A percentile compares a stretch with the other conserved stretches of the same genome.
Evolutionary conservation across 106 monocot genomes (phyloP).

Genomic region (Acorus gramineus): DNA sequence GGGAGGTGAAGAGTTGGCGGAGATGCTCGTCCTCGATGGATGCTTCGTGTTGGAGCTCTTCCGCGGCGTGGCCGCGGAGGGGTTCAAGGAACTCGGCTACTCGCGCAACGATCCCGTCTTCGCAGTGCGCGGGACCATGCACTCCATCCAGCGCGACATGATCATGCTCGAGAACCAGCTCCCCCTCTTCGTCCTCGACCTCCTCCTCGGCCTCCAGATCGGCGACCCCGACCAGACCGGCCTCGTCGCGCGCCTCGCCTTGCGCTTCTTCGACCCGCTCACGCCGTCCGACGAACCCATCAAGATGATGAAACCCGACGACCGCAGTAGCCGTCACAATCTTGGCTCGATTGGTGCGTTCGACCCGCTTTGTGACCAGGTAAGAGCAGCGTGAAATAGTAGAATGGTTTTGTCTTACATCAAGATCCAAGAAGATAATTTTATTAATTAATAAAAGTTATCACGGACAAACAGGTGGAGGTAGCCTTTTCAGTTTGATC

Average conservation of each 20-base stretch:
- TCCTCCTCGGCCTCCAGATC: slow-evolving; percentile 43
- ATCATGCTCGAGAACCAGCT: slow-evolving; percentile 89
- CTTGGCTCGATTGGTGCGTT: slow-evolving; percentile 10
- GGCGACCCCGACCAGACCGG: slow-evolving; percentile 21
- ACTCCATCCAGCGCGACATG: slow-evolving; percentile 65
- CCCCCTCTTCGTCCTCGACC: slow-evolving; percentile 73
- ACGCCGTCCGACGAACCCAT: slow-evolving; percentile 65
- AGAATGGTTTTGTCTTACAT: too few relatives aligned
- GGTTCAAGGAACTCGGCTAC: slow-evolving; percentile 61
- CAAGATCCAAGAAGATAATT: too few relatives aligned
- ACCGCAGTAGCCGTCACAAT: slow-evolving; percentile 15
- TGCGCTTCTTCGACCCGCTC: slow-evolving; percentile 69
- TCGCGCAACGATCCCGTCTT: slow-evolving; percentile 61
- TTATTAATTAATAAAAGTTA: too few relatives aligned
- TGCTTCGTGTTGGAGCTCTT: slow-evolving; percentile 66
- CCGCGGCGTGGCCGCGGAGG: slow-evolving; percentile 46
- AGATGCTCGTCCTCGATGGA: slow-evolving; percentile 54
- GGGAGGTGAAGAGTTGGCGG: slow-evolving; percentile 34
- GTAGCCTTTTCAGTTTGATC: too few relatives aligned
- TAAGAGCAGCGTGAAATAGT: too few relatives aligned
- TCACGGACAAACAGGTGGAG: too few relatives aligned
- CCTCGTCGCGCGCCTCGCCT: slow-evolving; percentile 33
- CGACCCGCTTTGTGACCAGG: slow-evolving; percentile 25
- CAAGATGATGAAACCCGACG: background rate
- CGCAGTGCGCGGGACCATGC: slow-evolving; percentile 61